Evolutionary conservation across 768 basidiomycete genomes (phyloP), one percentile per base, ranked within the genome.

Genomic region (Cytidiella melzeri): DNA sequence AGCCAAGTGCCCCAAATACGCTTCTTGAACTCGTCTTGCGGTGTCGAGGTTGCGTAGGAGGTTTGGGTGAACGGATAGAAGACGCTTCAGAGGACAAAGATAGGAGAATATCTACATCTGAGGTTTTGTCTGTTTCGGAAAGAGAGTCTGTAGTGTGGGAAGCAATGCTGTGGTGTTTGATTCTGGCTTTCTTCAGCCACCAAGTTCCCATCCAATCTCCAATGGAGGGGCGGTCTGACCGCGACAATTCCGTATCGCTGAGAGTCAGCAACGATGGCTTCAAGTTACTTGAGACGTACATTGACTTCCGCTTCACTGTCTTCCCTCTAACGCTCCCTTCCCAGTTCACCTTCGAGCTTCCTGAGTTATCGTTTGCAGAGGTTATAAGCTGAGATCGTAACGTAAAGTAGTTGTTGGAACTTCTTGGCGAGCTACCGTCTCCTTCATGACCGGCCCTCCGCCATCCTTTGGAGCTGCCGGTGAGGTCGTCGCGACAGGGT

Each of bases 201-300:
- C 79, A 86, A 0, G 77, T 80, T 0, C 87, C 85, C 74, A 89
- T 79, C 87, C 87, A 90, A 42, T 84, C 82, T 18, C 83, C 80
- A 42, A 87, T 57, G 2, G 63, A 64, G 7, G 67, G 57, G 47
- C 57, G 65, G 19, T 76, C 73, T 2, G 58, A 59, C 44, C 61
- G 23, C 21, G 25, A 24, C 43, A 9, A 24, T 51, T 55, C 38
- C 26, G 20, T 13, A 21, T 45, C 10, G 48, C 36, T 10, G 6
- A 41, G 23, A 4, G 23, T 77, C 76, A 41, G 85, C 84, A 20
- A 66, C 66, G 39, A 74, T 66, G 5, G 75, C 70, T 46, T 77
- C 72, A 2, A n/a, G n/a, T n/a, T n/a, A n/a, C n/a, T 9, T 15
- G 6, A 3, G 12, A 39, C 20, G 15, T 20, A 41, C 52, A 55